Evolutionary conservation across 805 yeast genomes (phyloP).

Genomic region (Schizosaccharomyces lindneri): DNA sequence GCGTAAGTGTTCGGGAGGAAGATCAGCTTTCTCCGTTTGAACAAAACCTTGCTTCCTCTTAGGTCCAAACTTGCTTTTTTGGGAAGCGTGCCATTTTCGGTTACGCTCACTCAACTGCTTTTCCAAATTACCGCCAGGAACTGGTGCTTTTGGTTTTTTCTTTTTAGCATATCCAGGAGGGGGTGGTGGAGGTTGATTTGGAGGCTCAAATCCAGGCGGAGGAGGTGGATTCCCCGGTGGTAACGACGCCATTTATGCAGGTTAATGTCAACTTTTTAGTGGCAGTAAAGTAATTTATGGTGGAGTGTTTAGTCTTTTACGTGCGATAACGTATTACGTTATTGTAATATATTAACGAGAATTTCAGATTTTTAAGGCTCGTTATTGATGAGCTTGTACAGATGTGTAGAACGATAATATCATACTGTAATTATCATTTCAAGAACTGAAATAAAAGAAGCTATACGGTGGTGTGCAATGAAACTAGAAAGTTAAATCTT

Average conservation of each 20-base stretch:
- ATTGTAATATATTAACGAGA: too few relatives aligned
- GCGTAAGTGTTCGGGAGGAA: constrained; percentile 86
- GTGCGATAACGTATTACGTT: too few relatives aligned
- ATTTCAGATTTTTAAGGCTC: too few relatives aligned
- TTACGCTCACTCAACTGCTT: constrained; percentile 21
- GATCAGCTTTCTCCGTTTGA: constrained; percentile 40
- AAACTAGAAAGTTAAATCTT: too few relatives aligned
- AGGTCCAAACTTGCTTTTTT: constrained; percentile 29
- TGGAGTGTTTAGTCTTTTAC: not conserved
- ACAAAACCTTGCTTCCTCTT: constrained; percentile 20
- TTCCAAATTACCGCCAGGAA: constrained; percentile 5
- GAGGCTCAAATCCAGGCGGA: constrained; percentile 12
- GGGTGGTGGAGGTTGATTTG: constrained; percentile 12
- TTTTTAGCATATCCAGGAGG: constrained; percentile 5
- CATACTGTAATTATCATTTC: too few relatives aligned
- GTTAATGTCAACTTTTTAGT: not conserved
- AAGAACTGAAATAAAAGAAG: too few relatives aligned
- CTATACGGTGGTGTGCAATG: too few relatives aligned
- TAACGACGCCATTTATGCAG: constrained; percentile 3
- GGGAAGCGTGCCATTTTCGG: constrained; percentile 36
- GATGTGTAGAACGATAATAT: too few relatives aligned
- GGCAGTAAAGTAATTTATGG: not conserved
- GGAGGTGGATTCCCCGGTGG: constrained; percentile 7
- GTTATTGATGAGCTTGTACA: too few relatives aligned
- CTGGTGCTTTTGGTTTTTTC: not conserved